Conservation (phyloP, 441 rosid genomes). For the Adansonia grandidieri region DNA sequence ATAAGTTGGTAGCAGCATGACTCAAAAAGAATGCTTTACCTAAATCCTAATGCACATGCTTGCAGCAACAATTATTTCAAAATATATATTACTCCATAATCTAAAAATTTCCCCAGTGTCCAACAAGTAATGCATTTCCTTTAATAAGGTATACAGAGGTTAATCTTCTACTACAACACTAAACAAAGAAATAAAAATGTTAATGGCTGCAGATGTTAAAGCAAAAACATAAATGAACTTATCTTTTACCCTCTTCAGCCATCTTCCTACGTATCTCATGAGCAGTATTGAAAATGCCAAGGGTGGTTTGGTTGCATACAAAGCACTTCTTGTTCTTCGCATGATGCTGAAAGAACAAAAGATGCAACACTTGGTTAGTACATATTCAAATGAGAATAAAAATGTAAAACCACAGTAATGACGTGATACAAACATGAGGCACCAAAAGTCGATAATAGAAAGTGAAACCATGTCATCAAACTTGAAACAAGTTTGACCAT, state of each 20-base stretch:
- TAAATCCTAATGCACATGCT: background rate
- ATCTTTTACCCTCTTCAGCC: constrained; percentile 47
- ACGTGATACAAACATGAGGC: background rate
- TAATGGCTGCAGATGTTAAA: background rate
- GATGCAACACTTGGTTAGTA: too few species aligned
- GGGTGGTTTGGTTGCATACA: constrained; percentile 79
- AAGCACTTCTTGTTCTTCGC: constrained; percentile 85
- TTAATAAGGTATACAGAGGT: background rate
- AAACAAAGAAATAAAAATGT: background rate
- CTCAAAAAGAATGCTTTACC: background rate
- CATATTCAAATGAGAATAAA: too few species aligned
- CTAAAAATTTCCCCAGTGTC: background rate
- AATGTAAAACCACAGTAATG: too few species aligned
- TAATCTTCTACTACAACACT: background rate
- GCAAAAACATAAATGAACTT: background rate
- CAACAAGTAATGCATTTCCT: background rate
- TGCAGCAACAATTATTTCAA: background rate
- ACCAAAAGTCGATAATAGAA: background rate
- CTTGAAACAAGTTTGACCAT: background rate
- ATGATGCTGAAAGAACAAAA: background rate
- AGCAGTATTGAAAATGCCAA: constrained; percentile 80
- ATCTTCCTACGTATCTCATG: constrained; percentile 69
- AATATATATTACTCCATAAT: background rate
- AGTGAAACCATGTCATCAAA: background rate
- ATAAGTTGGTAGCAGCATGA: background rate